Conservation (phyloP, 345 rosid species). For the Trapa incisa region DNA sequence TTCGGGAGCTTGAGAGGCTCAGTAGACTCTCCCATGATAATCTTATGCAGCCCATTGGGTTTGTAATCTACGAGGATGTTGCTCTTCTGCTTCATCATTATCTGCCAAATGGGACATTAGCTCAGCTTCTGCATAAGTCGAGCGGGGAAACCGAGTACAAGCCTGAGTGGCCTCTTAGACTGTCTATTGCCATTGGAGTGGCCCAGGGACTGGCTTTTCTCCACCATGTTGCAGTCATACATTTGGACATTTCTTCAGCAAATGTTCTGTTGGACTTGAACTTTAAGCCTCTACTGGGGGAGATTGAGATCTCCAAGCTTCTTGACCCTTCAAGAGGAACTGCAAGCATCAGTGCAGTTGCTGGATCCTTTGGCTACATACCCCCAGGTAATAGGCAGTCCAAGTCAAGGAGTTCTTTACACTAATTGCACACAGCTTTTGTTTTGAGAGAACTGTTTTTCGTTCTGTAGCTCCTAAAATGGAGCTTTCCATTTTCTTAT, state of each 20-base stretch:
- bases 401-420: not conserved
- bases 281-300: constrained; percentile 64
- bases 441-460: not conserved
- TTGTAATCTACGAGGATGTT: constrained; percentile 77
- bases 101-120: constrained; percentile 67
- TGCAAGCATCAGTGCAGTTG: constrained; percentile 86
- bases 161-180: constrained; percentile 87
- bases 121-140: constrained; percentile 70
- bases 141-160: constrained; percentile 49
- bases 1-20: constrained; percentile 86
- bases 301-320: constrained; percentile 86
- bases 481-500: too few relatives aligned
- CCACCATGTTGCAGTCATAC: constrained; percentile 81
- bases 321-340: constrained; percentile 67
- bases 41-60: constrained; percentile 71
- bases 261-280: constrained; percentile 73
- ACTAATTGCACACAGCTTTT: not conserved
- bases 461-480: not conserved
- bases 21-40: constrained; percentile 92
- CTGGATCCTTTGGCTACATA: constrained; percentile 89
- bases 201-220: constrained; percentile 91
- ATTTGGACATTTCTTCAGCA: constrained; percentile 78
- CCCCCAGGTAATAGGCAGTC: constrained; percentile 58
- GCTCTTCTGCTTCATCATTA: constrained; percentile 82
- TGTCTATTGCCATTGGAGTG: constrained; percentile 72